Evolutionary conservation across 1,284 basidiomycete genomes (phyloP).

Genomic region (Irpex lacteus): DNA sequence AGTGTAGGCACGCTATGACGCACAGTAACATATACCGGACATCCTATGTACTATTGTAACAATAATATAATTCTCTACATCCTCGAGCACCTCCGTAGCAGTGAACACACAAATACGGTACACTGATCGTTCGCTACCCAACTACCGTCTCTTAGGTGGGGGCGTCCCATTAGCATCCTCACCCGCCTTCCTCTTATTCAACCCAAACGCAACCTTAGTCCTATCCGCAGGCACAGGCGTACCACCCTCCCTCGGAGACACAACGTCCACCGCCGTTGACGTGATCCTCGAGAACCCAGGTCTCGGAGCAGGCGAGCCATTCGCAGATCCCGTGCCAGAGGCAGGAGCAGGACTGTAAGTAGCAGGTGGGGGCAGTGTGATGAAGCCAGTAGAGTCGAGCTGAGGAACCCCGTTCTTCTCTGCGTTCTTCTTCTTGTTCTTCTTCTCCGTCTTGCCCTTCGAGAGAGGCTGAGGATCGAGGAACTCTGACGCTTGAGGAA

Average conservation of each 20-base stretch:
- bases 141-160: conserved; percentile 39
- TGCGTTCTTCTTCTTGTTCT: conserved; percentile 74
- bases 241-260: conserved; percentile 37
- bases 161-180: conserved; percentile 53
- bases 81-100: not conserved
- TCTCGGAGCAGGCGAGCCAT: conserved; percentile 63
- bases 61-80: conserved; percentile 7
- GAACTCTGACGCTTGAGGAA: conserved; percentile 76
- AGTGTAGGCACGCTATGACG: conserved; percentile 51
- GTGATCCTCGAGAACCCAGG: conserved; percentile 78
- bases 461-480: conserved; percentile 72
- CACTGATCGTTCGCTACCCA: not conserved
- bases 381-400: conserved; percentile 59
- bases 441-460: conserved; percentile 75
- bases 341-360: conserved; percentile 47
- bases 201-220: conserved; percentile 71
- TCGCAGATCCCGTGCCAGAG: conserved; percentile 32
- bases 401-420: conserved; percentile 44
- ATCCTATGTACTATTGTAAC: conserved; percentile 8
- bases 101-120: too few relatives aligned
- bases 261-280: conserved; percentile 43
- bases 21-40: not conserved
- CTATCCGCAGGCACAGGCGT: conserved; percentile 61
- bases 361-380: conserved; percentile 62
- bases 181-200: conserved; percentile 76